phyloP scores from a whole-genome alignment of 352 stramenopile species.

The Aphanomyces euteiches region DNA sequence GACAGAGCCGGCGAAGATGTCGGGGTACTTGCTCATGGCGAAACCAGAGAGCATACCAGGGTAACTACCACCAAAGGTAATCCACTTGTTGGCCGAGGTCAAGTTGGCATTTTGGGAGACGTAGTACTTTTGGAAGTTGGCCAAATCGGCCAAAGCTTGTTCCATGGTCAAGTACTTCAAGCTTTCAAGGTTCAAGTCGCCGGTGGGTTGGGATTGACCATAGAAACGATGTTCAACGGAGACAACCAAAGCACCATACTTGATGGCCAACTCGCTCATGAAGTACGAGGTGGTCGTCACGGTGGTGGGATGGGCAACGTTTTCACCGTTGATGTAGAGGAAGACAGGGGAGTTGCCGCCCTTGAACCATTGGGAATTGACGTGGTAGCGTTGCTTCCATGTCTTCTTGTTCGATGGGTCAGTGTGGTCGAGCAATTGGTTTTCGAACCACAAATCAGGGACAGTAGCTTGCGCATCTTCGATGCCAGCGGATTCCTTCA shows the following conservation, averaged over 20 bases:
- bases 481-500: too few relatives aligned
- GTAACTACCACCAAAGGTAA: slow-evolving; percentile 94
- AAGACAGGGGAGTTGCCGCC: slow-evolving; percentile 74
- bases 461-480: too few relatives aligned
- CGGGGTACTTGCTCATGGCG: slow-evolving; percentile 95
- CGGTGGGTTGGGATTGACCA: slow-evolving; percentile 69
- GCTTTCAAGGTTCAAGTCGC: slow-evolving; percentile 63
- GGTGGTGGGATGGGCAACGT: slow-evolving; percentile 50
- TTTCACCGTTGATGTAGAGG: slow-evolving; percentile 81
- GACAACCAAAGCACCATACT: slow-evolving; percentile 77
- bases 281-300: slow-evolving; percentile 88
- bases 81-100: slow-evolving; percentile 47
- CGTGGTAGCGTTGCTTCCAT: slow-evolving; percentile 86
- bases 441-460: too few relatives aligned
- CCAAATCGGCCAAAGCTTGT: slow-evolving; percentile 77
- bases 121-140: slow-evolving; percentile 71
- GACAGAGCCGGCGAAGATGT: slow-evolving; percentile 19
- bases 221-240: slow-evolving; percentile 87
- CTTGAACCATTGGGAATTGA: slow-evolving; percentile 81
- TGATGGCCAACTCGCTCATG: slow-evolving; percentile 68
- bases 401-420: slow-evolving; percentile 32
- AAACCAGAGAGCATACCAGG: slow-evolving; percentile 94
- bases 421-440: slow-evolving; percentile 5
- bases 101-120: slow-evolving; percentile 38
- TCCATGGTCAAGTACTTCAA: slow-evolving; percentile 72